phyloP scores from a whole-genome alignment of 352 stramenopile genomes.

The Nothophytophthora sp. region DNA sequence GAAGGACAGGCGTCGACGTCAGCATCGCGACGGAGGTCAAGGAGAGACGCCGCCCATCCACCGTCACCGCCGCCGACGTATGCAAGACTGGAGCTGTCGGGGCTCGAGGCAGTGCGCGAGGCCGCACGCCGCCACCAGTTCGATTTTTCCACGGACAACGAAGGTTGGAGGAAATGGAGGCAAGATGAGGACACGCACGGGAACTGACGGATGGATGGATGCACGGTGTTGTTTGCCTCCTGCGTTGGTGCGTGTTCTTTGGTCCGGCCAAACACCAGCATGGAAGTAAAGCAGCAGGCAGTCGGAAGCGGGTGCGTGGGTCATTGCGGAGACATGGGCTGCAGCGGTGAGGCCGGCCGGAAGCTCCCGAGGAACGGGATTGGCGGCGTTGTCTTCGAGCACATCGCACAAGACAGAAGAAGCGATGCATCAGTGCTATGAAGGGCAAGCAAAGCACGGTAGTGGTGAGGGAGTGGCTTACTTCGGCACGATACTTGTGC shows the following conservation, averaged over 20 bases:
- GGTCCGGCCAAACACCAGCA: conserved; percentile 1
- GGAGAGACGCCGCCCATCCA: not conserved
- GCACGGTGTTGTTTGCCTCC: not conserved
- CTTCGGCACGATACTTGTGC: conserved; percentile 55
- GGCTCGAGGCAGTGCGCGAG: conserved; percentile 42
- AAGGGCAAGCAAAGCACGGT: too few relatives aligned
- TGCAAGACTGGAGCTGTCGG: conserved; percentile 31
- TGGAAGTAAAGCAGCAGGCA: conserved; percentile 14
- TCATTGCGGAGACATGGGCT: conserved; percentile 30
- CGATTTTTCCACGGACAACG: conserved; percentile 38
- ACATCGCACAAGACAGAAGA: not conserved
- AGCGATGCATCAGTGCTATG: too few relatives aligned
- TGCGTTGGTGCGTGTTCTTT: conserved; percentile 9
- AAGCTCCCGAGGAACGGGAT: conserved; percentile 41
- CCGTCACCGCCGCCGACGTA: conserved; percentile 15
- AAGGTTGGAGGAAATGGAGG: conserved; percentile 6
- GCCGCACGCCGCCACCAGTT: conserved; percentile 40
- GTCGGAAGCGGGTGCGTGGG: not conserved
- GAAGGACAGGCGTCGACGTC: not conserved
- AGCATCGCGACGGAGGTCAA: conserved; percentile 4
- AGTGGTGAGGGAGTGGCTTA: conserved; percentile 9
- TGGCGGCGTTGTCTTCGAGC: conserved; percentile 17
- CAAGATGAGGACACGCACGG: not conserved
- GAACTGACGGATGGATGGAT: not conserved
- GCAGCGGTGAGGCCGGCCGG: conserved; percentile 25